Base-by-base conservation (phyloP, 768 basidiomycete genomes). In the Gloeopeniophorella convolvens region DNA sequence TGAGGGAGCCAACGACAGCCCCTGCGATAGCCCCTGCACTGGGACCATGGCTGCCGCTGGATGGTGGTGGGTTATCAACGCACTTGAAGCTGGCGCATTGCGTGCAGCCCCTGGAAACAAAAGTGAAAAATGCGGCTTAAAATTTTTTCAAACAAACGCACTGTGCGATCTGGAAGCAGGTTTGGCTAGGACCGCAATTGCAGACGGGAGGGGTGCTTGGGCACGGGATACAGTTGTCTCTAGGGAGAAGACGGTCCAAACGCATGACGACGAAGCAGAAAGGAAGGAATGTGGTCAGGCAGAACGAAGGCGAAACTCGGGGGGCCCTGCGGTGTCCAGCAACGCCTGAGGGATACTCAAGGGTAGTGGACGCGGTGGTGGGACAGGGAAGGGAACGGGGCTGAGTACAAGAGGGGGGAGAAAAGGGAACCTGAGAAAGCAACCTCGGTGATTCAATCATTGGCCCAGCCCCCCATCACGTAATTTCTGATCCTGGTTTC, bases 1-100 rank as follows among this genome's bases (percentile, higher is more conserved):
- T 60, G 35, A 90, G 59, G 10, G 73, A 72, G 28, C 79, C 86
- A 26, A 88, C 68, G 50, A 90, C 74, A 34, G 80, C 85, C 40
- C 85, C 88, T 16, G 83, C 87, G 16, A 88, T 72, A 3, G 82
- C 85, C 36, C 85, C 86, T 45, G 78, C 74, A 62, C 82, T 82
- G 43, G 80, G 67, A 9, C 78, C 77, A 4, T 12, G 32, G 63
- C 45, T 13, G 33, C 31, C 57, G 54, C 20, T 37, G 33, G 12
- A 45, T 49, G 23, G 50, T 42, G 27, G 44, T 54, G 16, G 23
- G 16, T 45, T 69, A 26, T 69, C 47, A 23, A 79, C 72, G 58
- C 86, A 89, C 53, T 65, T 63, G 58, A 76, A 77, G 35, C 66
- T 65, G 11, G 71, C 63, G 59, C 87, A 89, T 1, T 67, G 66